phyloP scores from a whole-genome alignment of 805 yeast species.

The Yueomyces sinensis region DNA sequence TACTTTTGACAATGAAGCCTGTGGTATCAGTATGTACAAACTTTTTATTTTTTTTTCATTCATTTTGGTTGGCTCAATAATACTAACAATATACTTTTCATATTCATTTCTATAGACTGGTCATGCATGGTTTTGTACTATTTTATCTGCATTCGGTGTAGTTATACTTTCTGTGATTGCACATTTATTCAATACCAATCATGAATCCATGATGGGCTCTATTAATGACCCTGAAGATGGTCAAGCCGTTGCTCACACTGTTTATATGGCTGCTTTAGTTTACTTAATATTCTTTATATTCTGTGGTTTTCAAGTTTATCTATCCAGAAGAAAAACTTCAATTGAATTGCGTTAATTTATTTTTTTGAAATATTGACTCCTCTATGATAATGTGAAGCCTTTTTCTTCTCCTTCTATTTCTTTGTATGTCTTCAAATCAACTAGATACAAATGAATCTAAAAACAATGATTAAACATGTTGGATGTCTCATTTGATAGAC shows the following conservation, averaged over 20 bases:
- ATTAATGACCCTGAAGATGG: conserved; percentile 87
- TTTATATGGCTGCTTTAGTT: conserved; percentile 78
- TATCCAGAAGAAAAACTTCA: conserved; percentile 50
- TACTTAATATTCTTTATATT: conserved; percentile 70
- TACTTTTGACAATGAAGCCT: conserved; percentile 35
- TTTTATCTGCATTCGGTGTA: conserved; percentile 84
- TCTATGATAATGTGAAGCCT: no score
- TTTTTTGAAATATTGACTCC: no score
- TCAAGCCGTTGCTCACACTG: conserved; percentile 81
- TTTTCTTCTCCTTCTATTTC: no score
- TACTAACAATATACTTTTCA: conserved; percentile 1
- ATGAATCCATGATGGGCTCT: conserved; percentile 90
- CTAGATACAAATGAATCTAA: no score
- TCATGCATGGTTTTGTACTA: conserved; percentile 91
- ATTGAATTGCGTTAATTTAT: conserved; percentile 40
- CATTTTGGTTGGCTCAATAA: neutral
- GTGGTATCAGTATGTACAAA: conserved; percentile 33
- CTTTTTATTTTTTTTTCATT: neutral
- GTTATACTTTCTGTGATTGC: conserved; percentile 80
- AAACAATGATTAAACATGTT: no score
- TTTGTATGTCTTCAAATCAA: no score
- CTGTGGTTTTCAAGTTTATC: conserved; percentile 75
- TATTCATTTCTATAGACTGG: conserved; percentile 34
- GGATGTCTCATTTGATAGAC: no score
- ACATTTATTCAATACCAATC: conserved; percentile 61